phyloP scores from a whole-genome alignment of 2,329 filamentous ascomycete genomes.

The Graphilbum fragrans region DNA sequence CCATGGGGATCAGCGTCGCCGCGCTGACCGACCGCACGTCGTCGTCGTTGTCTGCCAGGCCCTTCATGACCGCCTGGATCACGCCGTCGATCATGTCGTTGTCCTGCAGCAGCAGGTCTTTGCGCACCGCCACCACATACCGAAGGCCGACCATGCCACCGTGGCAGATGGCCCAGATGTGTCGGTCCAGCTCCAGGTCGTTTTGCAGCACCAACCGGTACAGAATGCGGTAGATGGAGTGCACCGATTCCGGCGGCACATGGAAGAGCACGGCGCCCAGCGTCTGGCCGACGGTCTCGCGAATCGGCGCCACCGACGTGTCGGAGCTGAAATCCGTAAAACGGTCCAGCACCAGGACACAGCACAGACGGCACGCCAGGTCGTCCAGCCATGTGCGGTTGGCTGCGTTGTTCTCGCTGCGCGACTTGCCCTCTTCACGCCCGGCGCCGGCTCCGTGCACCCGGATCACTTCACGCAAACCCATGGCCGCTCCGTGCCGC shows the following conservation, averaged over 20 bases:
- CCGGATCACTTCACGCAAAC: conserved; percentile 77
- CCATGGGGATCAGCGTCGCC: conserved; percentile 92
- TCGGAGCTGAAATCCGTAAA: conserved; percentile 98
- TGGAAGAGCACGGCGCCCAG: conserved; percentile 82
- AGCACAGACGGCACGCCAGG: conserved; percentile 85
- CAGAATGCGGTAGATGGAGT: conserved; percentile 72
- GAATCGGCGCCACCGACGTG: conserved; percentile 89
- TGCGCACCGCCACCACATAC: conserved; percentile 90
- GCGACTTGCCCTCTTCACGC: conserved; percentile 56
- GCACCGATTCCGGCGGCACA: conserved; percentile 65
- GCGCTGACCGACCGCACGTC: conserved; percentile 95
- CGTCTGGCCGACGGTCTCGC: conserved; percentile 90
- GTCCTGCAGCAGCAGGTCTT: conserved; percentile 78
- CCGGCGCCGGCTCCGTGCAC: conserved; percentile 88
- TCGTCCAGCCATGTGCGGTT: conserved; percentile 89
- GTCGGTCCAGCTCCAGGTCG: conserved; percentile 59
- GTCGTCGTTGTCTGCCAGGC: conserved; percentile 80
- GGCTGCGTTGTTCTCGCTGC: conserved; percentile 61
- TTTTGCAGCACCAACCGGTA: conserved; percentile 87
- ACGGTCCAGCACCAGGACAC: conserved; percentile 91
- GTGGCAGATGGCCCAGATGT: conserved; percentile 90
- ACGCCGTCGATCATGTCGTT: conserved; percentile 84
- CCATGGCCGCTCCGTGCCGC: conserved; percentile 91
- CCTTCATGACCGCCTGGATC: conserved; percentile 86
- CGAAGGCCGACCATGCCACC: conserved; percentile 95